Base-by-base conservation (phyloP, 495 filamentous ascomycete genomes). In the Cairneyella variabilis region DNA sequence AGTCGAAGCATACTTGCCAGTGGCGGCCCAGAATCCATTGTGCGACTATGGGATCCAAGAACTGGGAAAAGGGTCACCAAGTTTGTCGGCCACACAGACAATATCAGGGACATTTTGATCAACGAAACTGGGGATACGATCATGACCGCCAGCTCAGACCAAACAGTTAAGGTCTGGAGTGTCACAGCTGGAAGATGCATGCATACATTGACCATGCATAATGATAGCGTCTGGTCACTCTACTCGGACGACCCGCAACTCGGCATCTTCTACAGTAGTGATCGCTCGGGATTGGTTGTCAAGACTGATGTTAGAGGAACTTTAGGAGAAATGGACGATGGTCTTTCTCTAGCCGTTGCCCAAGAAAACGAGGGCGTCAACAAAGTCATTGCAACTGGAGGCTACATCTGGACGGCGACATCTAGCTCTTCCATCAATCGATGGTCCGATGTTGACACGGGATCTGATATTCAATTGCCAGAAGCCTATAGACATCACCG, bases 171-270 rank as follows among this genome's bases (percentile, higher is more conserved):
- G 69, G 82, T 97, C 20, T 98, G 93, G 93, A 97, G 90, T 43
- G 80, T 97, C 41, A 91, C 89, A 1, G 91, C 90, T 10, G 93
- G 92, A 30, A 79, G 93, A 54, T 97, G 93, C 75, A 89, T 97
- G 85, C 88, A 97, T 69, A 98, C 95, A 3, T 76, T 98, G 48
- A 96, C 91, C 14, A 97, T 97, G 93, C 93, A 98, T 66, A 95
- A 93, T 65, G 90, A 95, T 62, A 96, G 91, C 65, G 92, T 98
- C 17, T 98, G 93, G 93, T 93, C 90, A 23, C 76, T 98, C 17
- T 95, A 86, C 63, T 96, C 93, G 0, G 83, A 92, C 46, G 82
- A 96, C 60, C 91, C 91, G 7, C 74, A 85, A 40, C 78, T 98
- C 2, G 85, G 85, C 3, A 80, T 96, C 11, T 96, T 97, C 65